Evolutionary conservation across 2,329 filamentous ascomycete genomes (phyloP).

Genomic region (Graphilbum sp.): DNA sequence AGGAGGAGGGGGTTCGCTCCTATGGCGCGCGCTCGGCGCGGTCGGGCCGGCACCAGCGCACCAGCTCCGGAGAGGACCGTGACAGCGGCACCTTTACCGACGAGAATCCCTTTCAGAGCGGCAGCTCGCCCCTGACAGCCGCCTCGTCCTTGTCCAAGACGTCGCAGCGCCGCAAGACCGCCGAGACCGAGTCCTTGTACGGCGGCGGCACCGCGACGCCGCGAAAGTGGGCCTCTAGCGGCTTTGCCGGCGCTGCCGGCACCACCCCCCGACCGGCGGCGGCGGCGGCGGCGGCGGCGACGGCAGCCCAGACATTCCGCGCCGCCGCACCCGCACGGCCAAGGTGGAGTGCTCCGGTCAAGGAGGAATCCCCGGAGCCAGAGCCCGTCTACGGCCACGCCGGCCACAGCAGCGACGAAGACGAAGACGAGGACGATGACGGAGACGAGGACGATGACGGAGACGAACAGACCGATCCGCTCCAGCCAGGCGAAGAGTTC

Average conservation of each 20-base stretch:
- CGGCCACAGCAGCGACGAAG: background rate
- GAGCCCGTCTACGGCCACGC: background rate
- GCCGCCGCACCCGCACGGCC: background rate
- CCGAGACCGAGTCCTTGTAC: background rate
- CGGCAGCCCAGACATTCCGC: no score
- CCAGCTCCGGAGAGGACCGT: constrained; percentile 12
- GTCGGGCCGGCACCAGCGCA: background rate
- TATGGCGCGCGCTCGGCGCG: background rate
- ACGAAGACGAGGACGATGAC: constrained; percentile 1
- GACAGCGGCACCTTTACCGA: constrained; percentile 57
- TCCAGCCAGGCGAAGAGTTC: constrained; percentile 78
- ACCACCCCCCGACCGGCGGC: no score
- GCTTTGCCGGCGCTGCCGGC: background rate
- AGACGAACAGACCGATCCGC: constrained; percentile 4
- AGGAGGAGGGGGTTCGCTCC: constrained; percentile 21
- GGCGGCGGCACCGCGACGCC: background rate
- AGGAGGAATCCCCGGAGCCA: background rate
- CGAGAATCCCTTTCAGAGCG: constrained; percentile 88
- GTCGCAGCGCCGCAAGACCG: constrained; percentile 2
- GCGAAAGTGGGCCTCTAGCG: background rate
- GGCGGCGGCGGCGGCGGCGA: no score
- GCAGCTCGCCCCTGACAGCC: constrained; percentile 48
- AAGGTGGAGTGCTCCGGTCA: background rate
- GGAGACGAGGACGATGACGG: background rate
- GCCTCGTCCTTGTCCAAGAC: constrained; percentile 2